Base-by-base conservation (phyloP, 2,329 filamentous ascomycete species). In the Ilyonectria robusta region DNA sequence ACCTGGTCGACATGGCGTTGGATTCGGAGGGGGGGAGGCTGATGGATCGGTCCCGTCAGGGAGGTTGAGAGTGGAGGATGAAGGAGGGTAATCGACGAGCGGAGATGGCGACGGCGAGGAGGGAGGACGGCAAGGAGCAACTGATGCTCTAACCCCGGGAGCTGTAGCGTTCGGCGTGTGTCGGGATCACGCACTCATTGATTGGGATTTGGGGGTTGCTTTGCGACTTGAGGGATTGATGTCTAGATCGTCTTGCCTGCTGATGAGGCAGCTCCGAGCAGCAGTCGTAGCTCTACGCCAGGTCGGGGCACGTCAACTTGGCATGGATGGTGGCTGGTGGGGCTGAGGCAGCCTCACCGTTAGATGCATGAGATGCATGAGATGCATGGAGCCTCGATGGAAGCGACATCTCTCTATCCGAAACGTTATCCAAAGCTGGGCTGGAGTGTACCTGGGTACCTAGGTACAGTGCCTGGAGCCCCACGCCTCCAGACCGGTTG, bases 1-100 rank as follows among this genome's bases (percentile, higher is more conserved):
- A 98, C 78, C 90, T 94, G 73, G 82, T 80, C 60, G 84, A 79
- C 85, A 87, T 87, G 69, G 53, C 69, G 73, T 58, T 54, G 58
- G 23, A 42, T 62, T 54, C 31, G 37, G n/a, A 35, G 29, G 60
- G 54, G 55, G 26, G 51, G 35, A 55, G 66, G 57, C 19, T 19
- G 62, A 57, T 53, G 31, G 50, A 53, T 33, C 37, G 29, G 50
- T 35, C 31, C 40, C 10, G 50, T 35, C 33, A 23, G 50, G 31
- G n/a, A 31, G 37, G 44, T n/a, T 21, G 35, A 40, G 26, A 61
- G 54, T 65, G 44, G 31, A 66, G 23, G 48, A 51, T 62, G 50
- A 50, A 67, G 51, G 66, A 66, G 62, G 63, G 60, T 10, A 35
- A 46, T 59, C 51, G 59, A 53, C 59, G 50, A 46, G 54, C 15